phyloP scores from a whole-genome alignment of 257 asterid genomes.

The Salvia splendens region DNA sequence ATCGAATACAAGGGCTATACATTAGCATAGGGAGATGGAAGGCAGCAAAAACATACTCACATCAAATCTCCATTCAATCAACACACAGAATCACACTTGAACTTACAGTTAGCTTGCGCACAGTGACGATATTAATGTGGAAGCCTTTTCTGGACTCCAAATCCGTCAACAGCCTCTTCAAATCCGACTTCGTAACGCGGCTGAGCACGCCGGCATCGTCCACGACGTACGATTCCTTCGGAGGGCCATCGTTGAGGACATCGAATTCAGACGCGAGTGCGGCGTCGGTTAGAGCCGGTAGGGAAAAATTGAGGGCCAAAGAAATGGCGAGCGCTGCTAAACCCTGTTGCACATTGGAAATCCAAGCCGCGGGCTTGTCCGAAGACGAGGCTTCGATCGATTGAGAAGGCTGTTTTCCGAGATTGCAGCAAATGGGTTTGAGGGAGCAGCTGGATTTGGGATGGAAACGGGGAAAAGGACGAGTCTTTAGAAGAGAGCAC shows the following conservation, averaged over 20 bases:
- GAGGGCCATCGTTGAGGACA: slow-evolving; percentile 79
- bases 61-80: background rate
- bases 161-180: slow-evolving; percentile 78
- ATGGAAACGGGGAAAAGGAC: slow-evolving; percentile 35
- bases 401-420: slow-evolving; percentile 41
- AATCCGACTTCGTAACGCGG: slow-evolving; percentile 79
- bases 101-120: slow-evolving; percentile 93
- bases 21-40: background rate
- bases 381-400: slow-evolving; percentile 37
- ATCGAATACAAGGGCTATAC: background rate
- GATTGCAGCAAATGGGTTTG: slow-evolving; percentile 60
- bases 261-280: slow-evolving; percentile 91
- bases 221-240: slow-evolving; percentile 69
- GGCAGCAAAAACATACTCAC: background rate
- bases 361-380: slow-evolving; percentile 54
- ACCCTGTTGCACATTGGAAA: slow-evolving; percentile 73
- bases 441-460: slow-evolving; percentile 45
- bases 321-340: slow-evolving; percentile 85
- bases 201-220: slow-evolving; percentile 98
- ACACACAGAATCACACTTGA: background rate
- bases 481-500: slow-evolving; percentile 56
- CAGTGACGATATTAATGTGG: slow-evolving; percentile 84
- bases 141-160: slow-evolving; percentile 92
- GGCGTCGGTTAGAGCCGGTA: slow-evolving; percentile 54
- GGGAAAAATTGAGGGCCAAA: slow-evolving; percentile 64